Conservation (phyloP, 768 basidiomycete species). For the Pleurotus tuoliensis region DNA sequence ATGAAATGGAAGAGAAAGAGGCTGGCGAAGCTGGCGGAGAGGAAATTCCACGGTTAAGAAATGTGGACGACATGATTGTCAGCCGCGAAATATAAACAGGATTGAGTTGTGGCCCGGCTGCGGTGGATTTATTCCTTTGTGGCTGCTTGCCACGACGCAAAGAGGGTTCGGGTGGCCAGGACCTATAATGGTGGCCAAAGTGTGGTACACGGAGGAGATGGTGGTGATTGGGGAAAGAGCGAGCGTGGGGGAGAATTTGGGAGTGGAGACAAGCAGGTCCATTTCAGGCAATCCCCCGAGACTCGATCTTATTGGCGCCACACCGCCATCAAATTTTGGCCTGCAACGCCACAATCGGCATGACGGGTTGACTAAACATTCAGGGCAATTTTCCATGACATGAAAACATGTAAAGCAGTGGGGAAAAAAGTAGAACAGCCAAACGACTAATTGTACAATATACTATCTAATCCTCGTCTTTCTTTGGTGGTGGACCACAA, state of each 20-base stretch:
- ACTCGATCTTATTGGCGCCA: slow-evolving; percentile 2
- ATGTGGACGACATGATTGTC: background rate
- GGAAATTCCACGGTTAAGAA: background rate
- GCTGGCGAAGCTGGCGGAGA: slow-evolving; percentile 4
- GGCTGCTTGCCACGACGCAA: background rate
- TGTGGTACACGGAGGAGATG: background rate
- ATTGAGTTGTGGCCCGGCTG: background rate
- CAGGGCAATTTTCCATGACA: background rate
- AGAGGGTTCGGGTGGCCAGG: background rate
- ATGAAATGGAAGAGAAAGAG: background rate
- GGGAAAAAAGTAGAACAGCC: background rate
- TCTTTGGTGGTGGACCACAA: slow-evolving; percentile 86
- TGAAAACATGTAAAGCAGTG: background rate
- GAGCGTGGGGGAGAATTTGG: background rate
- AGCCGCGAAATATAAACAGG: slow-evolving; percentile 2
- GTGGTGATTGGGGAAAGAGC: slow-evolving; percentile 1
- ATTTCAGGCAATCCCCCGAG: background rate
- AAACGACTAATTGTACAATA: background rate
- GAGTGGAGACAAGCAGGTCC: background rate
- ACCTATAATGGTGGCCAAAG: background rate
- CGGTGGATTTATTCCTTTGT: background rate
- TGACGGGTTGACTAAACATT: slow-evolving; percentile 3
- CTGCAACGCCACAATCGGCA: slow-evolving; percentile 7
- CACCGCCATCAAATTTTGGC: slow-evolving; percentile 1
- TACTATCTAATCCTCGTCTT: slow-evolving; percentile 68